A percentile compares a stretch with the other conserved stretches of the same genome.
Conservation (phyloP, 2,329 filamentous ascomycete species). For the Arthrobotrys pseudoclavata region DNA sequence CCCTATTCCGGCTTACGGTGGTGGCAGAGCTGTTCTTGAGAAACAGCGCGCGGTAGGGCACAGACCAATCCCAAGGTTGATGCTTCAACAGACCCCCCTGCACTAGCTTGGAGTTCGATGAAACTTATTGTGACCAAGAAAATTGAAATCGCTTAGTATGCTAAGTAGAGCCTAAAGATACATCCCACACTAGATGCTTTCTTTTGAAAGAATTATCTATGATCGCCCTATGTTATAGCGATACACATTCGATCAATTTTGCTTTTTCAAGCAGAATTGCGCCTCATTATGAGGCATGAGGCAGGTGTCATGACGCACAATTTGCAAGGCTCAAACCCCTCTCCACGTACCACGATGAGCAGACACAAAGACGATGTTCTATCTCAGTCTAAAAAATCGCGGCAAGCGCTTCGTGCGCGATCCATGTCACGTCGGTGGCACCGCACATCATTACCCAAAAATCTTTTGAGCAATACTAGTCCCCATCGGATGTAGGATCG, state of each 20-base stretch:
- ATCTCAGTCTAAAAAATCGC: slow-evolving; percentile 39
- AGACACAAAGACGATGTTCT: slow-evolving; percentile 35
- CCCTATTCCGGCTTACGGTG: slow-evolving; percentile 28
- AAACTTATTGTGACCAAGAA: slow-evolving; percentile 33
- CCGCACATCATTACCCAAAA: slow-evolving; percentile 46
- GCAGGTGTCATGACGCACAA: slow-evolving; percentile 57
- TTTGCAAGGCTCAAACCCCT: slow-evolving; percentile 48
- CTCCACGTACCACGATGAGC: slow-evolving; percentile 39
- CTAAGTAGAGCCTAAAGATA: slow-evolving; percentile 52
- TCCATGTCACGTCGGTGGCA: slow-evolving; percentile 55
- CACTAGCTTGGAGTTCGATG: slow-evolving; percentile 14
- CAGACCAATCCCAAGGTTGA: slow-evolving; percentile 39
- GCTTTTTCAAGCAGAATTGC: slow-evolving; percentile 42
- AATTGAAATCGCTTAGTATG: slow-evolving; percentile 37
- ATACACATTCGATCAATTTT: slow-evolving; percentile 46
- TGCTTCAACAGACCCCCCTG: slow-evolving; percentile 13
- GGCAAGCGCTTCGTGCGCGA: slow-evolving; percentile 53
- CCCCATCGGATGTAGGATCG: slow-evolving; percentile 50
- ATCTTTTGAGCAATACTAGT: slow-evolving; percentile 26
- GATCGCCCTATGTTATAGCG: slow-evolving; percentile 20
- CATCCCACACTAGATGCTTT: slow-evolving; percentile 11
- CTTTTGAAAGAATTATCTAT: slow-evolving; percentile 49
- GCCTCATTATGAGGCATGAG: slow-evolving; percentile 58
- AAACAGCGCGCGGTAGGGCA: slow-evolving; percentile 45
- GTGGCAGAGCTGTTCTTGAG: slow-evolving; percentile 48